Evolutionary conservation across 352 stramenopile species (phyloP).

Genomic region (Phytophthora megakarya): DNA sequence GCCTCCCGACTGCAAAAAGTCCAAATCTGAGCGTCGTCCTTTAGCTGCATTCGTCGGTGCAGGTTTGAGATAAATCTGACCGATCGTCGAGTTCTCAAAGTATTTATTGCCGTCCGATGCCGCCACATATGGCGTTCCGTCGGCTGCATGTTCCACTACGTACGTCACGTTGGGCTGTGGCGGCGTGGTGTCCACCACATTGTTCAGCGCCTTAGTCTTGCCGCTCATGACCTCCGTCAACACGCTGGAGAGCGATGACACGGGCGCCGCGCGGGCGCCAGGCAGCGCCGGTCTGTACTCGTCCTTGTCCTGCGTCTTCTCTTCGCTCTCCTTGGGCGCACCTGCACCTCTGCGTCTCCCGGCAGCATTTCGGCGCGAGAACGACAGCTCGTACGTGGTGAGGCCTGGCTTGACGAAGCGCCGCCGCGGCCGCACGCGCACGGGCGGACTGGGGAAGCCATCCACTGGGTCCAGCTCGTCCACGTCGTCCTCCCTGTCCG

Average conservation of each 20-base stretch:
- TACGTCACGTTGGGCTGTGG: conserved; percentile 41
- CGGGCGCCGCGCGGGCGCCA: conserved; percentile 9
- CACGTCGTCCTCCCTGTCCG: conserved; percentile 21
- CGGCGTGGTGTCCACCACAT: conserved; percentile 48
- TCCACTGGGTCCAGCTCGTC: conserved; percentile 35
- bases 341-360: background rate
- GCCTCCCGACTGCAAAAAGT: conserved; percentile 34
- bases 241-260: conserved; percentile 61
- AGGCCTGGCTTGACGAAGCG: conserved; percentile 58
- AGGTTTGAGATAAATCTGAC: conserved; percentile 46
- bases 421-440: conserved; percentile 32
- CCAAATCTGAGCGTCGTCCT: conserved; percentile 39
- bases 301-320: conserved; percentile 4
- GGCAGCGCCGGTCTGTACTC: conserved; percentile 10
- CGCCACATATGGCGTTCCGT: conserved; percentile 50
- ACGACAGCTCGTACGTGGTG: conserved; percentile 54
- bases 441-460: conserved; percentile 28
- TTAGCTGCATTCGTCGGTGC: conserved; percentile 6
- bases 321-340: background rate
- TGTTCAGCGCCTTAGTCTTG: conserved; percentile 45
- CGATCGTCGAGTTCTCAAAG: conserved; percentile 53
- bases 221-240: conserved; percentile 55
- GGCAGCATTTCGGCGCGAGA: conserved; percentile 31
- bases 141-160: conserved; percentile 39
- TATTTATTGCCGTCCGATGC: conserved; percentile 45